These are phyloP conservation scores for Neofusicoccum kwambonambiense DNA, from an alignment of 2,329 filamentous ascomycete species.

Conservation along the genomic window DNA sequence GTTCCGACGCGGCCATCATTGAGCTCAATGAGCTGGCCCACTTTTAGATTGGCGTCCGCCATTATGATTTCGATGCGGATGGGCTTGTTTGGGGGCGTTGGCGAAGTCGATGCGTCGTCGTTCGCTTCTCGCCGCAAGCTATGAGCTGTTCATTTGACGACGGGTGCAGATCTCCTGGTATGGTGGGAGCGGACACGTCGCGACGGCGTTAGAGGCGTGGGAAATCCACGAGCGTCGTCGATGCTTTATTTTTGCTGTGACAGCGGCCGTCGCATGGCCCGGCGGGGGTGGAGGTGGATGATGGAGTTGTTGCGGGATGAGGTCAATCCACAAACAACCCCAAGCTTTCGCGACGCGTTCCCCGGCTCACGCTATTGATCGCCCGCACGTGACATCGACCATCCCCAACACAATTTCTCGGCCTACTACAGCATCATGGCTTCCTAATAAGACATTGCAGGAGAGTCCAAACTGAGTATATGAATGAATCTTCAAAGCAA, in stretches of 20 bases:
- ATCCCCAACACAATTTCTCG: neutral
- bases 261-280: constrained; percentile 5
- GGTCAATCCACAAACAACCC: constrained; percentile 8
- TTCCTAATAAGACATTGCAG: neutral
- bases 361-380: neutral
- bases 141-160: constrained; percentile 15
- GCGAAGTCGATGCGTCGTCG: constrained; percentile 8
- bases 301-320: constrained; percentile 6
- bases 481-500: neutral
- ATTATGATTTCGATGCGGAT: neutral
- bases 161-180: neutral
- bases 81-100: neutral
- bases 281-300: neutral
- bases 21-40: constrained; percentile 75
- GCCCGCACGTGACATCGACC: neutral
- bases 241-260: neutral
- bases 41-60: constrained; percentile 7
- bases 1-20: constrained; percentile 73
- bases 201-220: neutral
- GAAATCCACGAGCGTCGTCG: neutral
- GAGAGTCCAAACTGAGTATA: too few species aligned
- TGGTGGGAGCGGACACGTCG: neutral
- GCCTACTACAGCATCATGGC: neutral
- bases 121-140: constrained; percentile 4
- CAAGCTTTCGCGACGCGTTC: constrained; percentile 4